A percentile compares a stretch with the other conserved stretches of the same genome.
Evolutionary conservation across 2,329 filamentous ascomycete genomes (phyloP).

Genomic region (Aspergillus novoparasiticus): DNA sequence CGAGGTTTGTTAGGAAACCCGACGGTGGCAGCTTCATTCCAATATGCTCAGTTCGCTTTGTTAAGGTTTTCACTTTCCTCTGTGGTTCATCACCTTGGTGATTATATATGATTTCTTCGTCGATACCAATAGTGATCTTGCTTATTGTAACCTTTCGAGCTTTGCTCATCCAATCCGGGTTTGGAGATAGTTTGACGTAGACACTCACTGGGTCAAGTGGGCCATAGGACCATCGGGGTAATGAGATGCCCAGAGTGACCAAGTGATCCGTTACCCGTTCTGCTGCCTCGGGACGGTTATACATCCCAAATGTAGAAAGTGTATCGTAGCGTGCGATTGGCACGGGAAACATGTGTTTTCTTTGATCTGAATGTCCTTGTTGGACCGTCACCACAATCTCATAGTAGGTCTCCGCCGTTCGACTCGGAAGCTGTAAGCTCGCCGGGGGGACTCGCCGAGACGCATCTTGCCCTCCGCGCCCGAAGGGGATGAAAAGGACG

Average conservation of each 20-base stretch:
- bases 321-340: slow-evolving; percentile 94
- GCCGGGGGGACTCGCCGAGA: slow-evolving; percentile 89
- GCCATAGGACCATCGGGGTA: slow-evolving; percentile 95
- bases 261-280: slow-evolving; percentile 86
- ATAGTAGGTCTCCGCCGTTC: slow-evolving; percentile 96
- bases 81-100: slow-evolving; percentile 95
- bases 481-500: slow-evolving; percentile 95
- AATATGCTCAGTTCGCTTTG: slow-evolving; percentile 79
- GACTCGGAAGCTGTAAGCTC: slow-evolving; percentile 83
- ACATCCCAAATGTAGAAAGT: slow-evolving; percentile 98
- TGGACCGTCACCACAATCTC: slow-evolving; percentile 95
- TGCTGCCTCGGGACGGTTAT: slow-evolving; percentile 90
- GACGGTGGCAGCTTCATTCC: slow-evolving; percentile 84
- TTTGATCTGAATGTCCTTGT: slow-evolving; percentile 82
- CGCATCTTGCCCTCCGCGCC: slow-evolving; percentile 84
- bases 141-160: slow-evolving; percentile 90
- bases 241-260: slow-evolving; percentile 85
- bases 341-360: slow-evolving; percentile 88
- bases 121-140: slow-evolving; percentile 89
- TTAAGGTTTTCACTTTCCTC: slow-evolving; percentile 83
- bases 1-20: slow-evolving; percentile 90
- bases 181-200: slow-evolving; percentile 91
- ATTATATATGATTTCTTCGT: slow-evolving; percentile 98
- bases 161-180: slow-evolving; percentile 87
- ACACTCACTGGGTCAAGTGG: slow-evolving; percentile 93